Evolutionary conservation across 73 alveolate species (phyloP).

Genomic region (Paraurostyla sp.): DNA sequence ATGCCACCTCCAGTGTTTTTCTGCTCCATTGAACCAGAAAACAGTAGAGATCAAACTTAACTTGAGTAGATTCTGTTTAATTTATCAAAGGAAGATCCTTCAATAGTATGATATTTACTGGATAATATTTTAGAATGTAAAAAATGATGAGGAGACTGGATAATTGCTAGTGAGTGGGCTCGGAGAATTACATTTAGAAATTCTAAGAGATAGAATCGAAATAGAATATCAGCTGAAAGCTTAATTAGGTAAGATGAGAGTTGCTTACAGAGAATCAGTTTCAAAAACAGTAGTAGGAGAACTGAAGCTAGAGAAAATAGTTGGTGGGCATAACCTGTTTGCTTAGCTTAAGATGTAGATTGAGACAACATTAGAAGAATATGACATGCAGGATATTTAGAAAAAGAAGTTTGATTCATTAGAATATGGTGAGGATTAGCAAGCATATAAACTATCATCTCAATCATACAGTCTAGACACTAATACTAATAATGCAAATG

Average conservation of each 20-base stretch:
- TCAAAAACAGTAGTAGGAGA: neutral
- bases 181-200: slow-evolving; percentile 94
- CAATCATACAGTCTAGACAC: slow-evolving; percentile 33
- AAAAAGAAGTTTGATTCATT: slow-evolving; percentile 31
- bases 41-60: slow-evolving; percentile 69
- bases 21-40: slow-evolving; percentile 86
- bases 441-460: slow-evolving; percentile 12
- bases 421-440: neutral
- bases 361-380: slow-evolving; percentile 38
- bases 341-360: slow-evolving; percentile 57
- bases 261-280: slow-evolving; percentile 86
- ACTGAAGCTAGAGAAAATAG: slow-evolving; percentile 47
- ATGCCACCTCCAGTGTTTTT: slow-evolving; percentile 95
- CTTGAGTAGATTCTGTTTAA: slow-evolving; percentile 75
- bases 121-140: slow-evolving; percentile 48
- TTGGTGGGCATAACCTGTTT: slow-evolving; percentile 60
- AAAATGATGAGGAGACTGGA: slow-evolving; percentile 80
- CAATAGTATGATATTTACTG: slow-evolving; percentile 34
- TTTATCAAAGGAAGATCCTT: slow-evolving; percentile 87
- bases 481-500: neutral
- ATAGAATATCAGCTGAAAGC: slow-evolving; percentile 83
- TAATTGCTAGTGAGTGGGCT: slow-evolving; percentile 81
- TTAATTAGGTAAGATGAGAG: slow-evolving; percentile 87
- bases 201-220: slow-evolving; percentile 83
- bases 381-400: slow-evolving; percentile 39